Evolutionary conservation across 1,284 basidiomycete species (phyloP).

Genomic region (Coniferiporia weirii): DNA sequence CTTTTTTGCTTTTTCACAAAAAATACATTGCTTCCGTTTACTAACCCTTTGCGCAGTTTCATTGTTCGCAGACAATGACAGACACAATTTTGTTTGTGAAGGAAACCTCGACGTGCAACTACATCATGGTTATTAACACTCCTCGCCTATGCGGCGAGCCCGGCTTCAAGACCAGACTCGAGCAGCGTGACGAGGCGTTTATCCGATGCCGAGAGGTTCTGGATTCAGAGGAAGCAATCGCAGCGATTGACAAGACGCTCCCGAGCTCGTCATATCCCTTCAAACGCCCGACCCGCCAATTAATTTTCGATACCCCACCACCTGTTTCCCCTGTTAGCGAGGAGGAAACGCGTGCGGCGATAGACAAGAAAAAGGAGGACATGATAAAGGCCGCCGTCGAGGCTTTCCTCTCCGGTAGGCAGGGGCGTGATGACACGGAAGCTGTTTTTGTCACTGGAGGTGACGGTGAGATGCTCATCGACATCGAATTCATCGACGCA

Average conservation of each 20-base stretch:
- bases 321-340: constrained; percentile 29
- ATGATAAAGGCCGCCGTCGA: constrained; percentile 17
- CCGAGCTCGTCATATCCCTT: constrained; percentile 52
- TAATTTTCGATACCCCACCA: constrained; percentile 37
- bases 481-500: constrained; percentile 55
- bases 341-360: constrained; percentile 16
- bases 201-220: constrained; percentile 76
- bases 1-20: not conserved
- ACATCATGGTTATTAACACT: constrained; percentile 88
- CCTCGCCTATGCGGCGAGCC: constrained; percentile 88
- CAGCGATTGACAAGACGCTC: constrained; percentile 30
- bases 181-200: constrained; percentile 57
- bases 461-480: constrained; percentile 51
- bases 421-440: constrained; percentile 31
- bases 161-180: constrained; percentile 75
- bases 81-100: constrained; percentile 86
- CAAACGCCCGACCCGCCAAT: constrained; percentile 42
- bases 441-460: constrained; percentile 30
- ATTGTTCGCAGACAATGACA: constrained; percentile 88
- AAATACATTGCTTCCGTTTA: not conserved
- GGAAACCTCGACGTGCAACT: constrained; percentile 86
- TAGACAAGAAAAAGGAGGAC: constrained; percentile 24
- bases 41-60: constrained; percentile 53
- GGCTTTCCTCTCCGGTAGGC: constrained; percentile 24
- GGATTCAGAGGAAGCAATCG: constrained; percentile 28